Base-by-base conservation (phyloP, 352 stramenopile genomes). In the Globisporangium radiosum region DNA sequence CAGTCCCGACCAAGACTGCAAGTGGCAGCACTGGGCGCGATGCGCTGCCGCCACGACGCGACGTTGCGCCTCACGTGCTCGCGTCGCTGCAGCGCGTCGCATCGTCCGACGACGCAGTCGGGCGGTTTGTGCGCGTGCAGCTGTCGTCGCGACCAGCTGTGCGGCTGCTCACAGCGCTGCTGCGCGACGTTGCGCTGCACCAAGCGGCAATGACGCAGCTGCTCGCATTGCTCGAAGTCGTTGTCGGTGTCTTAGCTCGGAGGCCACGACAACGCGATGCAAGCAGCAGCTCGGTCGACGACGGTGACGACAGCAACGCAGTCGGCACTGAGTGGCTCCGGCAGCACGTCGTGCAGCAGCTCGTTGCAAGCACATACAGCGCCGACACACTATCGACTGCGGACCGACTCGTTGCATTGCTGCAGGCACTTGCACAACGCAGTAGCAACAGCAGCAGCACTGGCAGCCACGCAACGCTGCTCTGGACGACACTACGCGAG, bases 401-500 rank as follows among this genome's bases (percentile, higher is more conserved):
- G 43, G 49, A 73, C 38, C 60, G 48, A 14, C 49, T 65, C 36
- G 59, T 72, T 10, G 55, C 54, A 3, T 54, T 84, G 52, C 42
- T 86, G 25, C 70, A 82, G 13, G 68, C 56, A 4, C 69, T 87
- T 13, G 64, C 60, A 1, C 42, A 42, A n/a, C 43, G 17, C 8
- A 45, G 48, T 45, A 36, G 13, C 44, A 45, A 19, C 25, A 49
- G 17, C 39, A 15, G 54, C n/a, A 33, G 33, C 47, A 60, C 59
- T n/a, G 59, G 49, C 15, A 50, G 47, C 3, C 62, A 60, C 52
- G 50, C 52, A 8, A 55, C 61, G 38, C 38, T 76, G 17, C 54
- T 88, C 33, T 90, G 78, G 81, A 56, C 67, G 38, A 56, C 87
- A 47, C 39, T 91, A 25, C 66, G 79, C 38, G 70, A 81, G 43